Conservation (phyloP, 75 land plant genomes). For the Cunninghamia lanceolata region DNA sequence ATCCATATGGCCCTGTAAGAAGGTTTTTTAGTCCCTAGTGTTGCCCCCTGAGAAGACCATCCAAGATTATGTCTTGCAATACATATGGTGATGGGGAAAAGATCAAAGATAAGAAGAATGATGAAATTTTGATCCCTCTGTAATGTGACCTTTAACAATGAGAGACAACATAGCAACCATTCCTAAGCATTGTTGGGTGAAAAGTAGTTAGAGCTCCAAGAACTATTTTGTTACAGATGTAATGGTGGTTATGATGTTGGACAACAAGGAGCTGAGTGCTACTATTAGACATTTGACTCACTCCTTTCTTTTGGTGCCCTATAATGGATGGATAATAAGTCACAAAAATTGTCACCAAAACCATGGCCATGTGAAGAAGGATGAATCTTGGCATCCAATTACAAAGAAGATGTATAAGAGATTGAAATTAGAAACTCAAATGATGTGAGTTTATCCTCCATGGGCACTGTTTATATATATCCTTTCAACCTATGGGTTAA, state of each 20-base stretch:
- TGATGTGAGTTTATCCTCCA: slow-evolving; percentile 49
- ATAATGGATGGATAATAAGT: slow-evolving; percentile 95
- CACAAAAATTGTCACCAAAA: slow-evolving; percentile 95
- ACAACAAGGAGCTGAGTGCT: slow-evolving; percentile 51
- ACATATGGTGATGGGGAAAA: background rate
- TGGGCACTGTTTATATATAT: slow-evolving; percentile 65
- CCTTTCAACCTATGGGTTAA: slow-evolving; percentile 61
- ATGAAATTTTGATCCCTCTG: slow-evolving; percentile 47
- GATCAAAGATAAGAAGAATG: slow-evolving; percentile 3
- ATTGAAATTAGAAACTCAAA: slow-evolving; percentile 31
- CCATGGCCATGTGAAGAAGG: slow-evolving; percentile 89
- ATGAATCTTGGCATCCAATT: slow-evolving; percentile 95
- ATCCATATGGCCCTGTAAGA: background rate
- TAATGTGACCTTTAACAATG: slow-evolving; percentile 73
- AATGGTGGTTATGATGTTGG: slow-evolving; percentile 51
- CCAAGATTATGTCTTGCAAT: background rate
- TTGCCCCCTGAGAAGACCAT: background rate
- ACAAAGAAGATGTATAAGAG: slow-evolving; percentile 54
- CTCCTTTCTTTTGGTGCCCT: slow-evolving; percentile 86
- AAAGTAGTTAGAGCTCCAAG: slow-evolving; percentile 75
- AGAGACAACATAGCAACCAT: slow-evolving; percentile 78
- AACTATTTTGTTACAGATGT: slow-evolving; percentile 82
- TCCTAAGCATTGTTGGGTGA: slow-evolving; percentile 95
- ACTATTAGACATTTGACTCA: slow-evolving; percentile 76
- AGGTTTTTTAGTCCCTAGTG: background rate